A percentile compares a stretch with the other conserved stretches of the same genome.
Conservation (phyloP, 2,329 filamentous ascomycete genomes). For the Helotiales sp. region DNA sequence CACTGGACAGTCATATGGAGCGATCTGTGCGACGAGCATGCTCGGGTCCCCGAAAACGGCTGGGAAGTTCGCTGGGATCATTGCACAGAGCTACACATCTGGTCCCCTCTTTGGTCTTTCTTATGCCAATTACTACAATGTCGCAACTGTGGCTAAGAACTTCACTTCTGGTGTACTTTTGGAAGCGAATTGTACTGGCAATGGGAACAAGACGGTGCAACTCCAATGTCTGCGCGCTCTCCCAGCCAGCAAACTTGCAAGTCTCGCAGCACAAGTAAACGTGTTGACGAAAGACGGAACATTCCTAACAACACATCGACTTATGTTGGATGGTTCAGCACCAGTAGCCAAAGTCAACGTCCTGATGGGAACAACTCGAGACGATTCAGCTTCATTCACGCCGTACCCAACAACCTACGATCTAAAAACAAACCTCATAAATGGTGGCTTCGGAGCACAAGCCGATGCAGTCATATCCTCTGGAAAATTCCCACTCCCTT, state of each 20-base stretch:
- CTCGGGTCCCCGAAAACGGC: slow-evolving; percentile 31
- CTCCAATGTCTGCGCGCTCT: slow-evolving; percentile 29
- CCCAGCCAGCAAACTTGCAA: slow-evolving; percentile 20
- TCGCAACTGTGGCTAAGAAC: slow-evolving; percentile 19
- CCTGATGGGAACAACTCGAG: slow-evolving; percentile 41
- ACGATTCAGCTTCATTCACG: slow-evolving; percentile 40
- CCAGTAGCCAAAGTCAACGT: slow-evolving; percentile 32
- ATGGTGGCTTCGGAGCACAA: slow-evolving; percentile 17
- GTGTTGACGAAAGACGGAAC: slow-evolving; percentile 39
- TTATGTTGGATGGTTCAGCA: slow-evolving; percentile 16
- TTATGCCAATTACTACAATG: slow-evolving; percentile 19
- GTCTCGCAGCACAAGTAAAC: slow-evolving; percentile 13
- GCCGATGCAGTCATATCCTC: slow-evolving; percentile 6
- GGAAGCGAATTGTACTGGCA: not conserved
- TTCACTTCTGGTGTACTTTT: slow-evolving; percentile 16
- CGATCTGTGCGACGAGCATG: slow-evolving; percentile 30
- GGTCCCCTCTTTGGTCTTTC: slow-evolving; percentile 29
- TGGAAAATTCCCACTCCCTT: slow-evolving; percentile 27
- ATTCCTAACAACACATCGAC: slow-evolving; percentile 34
- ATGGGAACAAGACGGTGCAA: slow-evolving; percentile 10
- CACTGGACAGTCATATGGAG: slow-evolving; percentile 54
- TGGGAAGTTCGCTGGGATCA: slow-evolving; percentile 29
- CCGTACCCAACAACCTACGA: slow-evolving; percentile 27
- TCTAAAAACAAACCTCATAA: slow-evolving; percentile 9
- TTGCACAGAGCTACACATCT: slow-evolving; percentile 32